These are phyloP conservation scores for Alternaria sp. DNA, from an alignment of 2,329 filamentous ascomycete genomes.

Conservation along the genomic window DNA sequence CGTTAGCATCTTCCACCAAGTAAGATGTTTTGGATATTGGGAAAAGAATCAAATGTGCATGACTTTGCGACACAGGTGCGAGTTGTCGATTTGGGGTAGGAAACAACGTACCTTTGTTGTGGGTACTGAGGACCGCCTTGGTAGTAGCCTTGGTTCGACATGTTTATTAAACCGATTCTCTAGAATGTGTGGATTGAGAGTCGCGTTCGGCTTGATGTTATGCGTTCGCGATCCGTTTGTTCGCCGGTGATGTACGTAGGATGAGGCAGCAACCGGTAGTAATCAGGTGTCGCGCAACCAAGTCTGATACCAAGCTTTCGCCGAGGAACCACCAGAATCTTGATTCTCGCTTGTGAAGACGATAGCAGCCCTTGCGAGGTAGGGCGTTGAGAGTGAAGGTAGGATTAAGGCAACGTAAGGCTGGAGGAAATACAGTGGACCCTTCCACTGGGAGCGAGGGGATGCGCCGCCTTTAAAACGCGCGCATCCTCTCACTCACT, in stretches of 20 bases:
- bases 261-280: not conserved
- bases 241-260: not conserved
- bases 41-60: too few species aligned
- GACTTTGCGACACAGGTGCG: not conserved
- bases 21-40: not conserved
- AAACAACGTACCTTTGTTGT: conserved; percentile 40
- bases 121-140: conserved; percentile 49
- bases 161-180: not conserved
- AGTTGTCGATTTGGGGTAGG: not conserved
- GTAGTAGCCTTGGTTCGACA: conserved; percentile 52
- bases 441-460: not conserved
- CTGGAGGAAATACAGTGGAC: not conserved
- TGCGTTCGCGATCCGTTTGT: not conserved
- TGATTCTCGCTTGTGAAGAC: not conserved
- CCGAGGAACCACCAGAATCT: not conserved
- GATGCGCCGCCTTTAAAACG: conserved; percentile 1
- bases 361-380: not conserved
- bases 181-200: not conserved
- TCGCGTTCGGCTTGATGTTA: not conserved
- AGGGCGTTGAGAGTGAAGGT: not conserved
- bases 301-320: conserved; percentile 2
- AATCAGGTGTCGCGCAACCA: not conserved
- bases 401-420: not conserved
- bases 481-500: conserved; percentile 1
- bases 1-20: not conserved